Evolutionary conservation across 1,284 basidiomycete genomes (phyloP).

Genomic region (Pseudozyma hubeiensis): DNA sequence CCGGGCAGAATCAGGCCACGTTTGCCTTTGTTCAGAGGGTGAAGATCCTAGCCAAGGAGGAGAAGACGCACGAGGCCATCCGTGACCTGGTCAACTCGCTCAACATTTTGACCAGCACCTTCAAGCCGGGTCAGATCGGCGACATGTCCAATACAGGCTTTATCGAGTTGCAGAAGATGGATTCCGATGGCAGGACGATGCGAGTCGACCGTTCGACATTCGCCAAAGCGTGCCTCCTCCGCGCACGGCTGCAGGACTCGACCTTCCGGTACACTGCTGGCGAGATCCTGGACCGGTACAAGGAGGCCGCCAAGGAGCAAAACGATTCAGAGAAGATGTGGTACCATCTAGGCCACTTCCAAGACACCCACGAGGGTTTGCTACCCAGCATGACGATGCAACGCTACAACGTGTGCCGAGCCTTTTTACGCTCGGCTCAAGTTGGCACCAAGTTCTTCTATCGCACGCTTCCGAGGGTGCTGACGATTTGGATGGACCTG

Average conservation of each 20-base stretch:
- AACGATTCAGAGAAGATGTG: slow-evolving; percentile 73
- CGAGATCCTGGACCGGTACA: slow-evolving; percentile 72
- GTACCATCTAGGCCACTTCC: slow-evolving; percentile 54
- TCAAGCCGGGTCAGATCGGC: slow-evolving; percentile 31
- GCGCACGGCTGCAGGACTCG: slow-evolving; percentile 92
- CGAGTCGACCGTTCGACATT: slow-evolving; percentile 31
- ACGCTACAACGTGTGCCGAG: slow-evolving; percentile 74
- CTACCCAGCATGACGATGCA: slow-evolving; percentile 70
- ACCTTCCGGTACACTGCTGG: slow-evolving; percentile 82
- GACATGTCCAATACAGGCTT: slow-evolving; percentile 14
- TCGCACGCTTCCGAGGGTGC: slow-evolving; percentile 90
- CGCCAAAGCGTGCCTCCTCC: slow-evolving; percentile 82
- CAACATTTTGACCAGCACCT: slow-evolving; percentile 39
- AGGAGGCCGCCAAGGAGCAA: slow-evolving; percentile 70
- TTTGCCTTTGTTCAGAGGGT: slow-evolving; percentile 92
- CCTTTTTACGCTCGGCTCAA: slow-evolving; percentile 81
- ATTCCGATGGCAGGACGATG: slow-evolving; percentile 21
- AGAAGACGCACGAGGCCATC: slow-evolving; percentile 86
- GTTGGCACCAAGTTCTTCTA: slow-evolving; percentile 95
- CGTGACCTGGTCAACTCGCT: slow-evolving; percentile 88
- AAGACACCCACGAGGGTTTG: slow-evolving; percentile 69
- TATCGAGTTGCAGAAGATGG: slow-evolving; percentile 39
- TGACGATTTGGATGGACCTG: slow-evolving; percentile 94
- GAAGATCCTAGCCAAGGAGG: slow-evolving; percentile 83
- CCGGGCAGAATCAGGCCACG: slow-evolving; percentile 79